Evolutionary conservation across 129 eudicot species (phyloP).

Genomic region (Centella asiatica): DNA sequence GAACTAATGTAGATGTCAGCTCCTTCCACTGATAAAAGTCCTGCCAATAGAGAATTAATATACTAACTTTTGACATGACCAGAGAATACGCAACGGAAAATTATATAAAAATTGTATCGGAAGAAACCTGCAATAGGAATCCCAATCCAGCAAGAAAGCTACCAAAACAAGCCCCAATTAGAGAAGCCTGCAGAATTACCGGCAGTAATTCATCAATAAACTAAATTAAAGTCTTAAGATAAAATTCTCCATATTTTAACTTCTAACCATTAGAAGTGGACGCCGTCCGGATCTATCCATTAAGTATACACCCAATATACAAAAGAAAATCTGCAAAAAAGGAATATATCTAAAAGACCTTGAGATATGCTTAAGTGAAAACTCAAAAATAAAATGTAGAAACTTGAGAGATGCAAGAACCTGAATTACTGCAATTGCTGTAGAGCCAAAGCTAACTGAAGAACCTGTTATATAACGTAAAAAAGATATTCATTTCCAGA

Average conservation of each 20-base stretch:
- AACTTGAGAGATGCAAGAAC: constrained; percentile 3
- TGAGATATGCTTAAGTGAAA: background rate
- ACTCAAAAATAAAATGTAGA: background rate
- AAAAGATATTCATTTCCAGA: background rate
- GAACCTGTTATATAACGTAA: constrained; percentile 2
- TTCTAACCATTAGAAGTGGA: constrained; percentile 28
- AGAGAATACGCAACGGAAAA: background rate
- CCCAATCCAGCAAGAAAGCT: constrained; percentile 16
- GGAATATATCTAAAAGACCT: background rate
- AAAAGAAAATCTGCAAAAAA: constrained; percentile 11
- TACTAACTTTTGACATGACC: background rate
- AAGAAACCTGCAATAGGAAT: constrained; percentile 20
- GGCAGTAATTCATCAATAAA: background rate
- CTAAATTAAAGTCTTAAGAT: background rate
- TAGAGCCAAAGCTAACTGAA: constrained; percentile 12
- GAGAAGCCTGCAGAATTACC: constrained; percentile 17
- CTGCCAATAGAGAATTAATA: constrained; percentile 6
- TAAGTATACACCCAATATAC: constrained; percentile 14
- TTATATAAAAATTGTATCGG: background rate
- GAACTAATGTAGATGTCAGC: constrained; percentile 6
- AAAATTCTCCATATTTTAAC: constrained; percentile 7
- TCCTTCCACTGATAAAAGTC: constrained; percentile 9
- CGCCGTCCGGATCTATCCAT: constrained; percentile 29
- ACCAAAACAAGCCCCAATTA: constrained; percentile 16
- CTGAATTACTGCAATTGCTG: constrained; percentile 24